Base-by-base conservation (phyloP, 768 basidiomycete species). In the Tylopilus felleus region DNA sequence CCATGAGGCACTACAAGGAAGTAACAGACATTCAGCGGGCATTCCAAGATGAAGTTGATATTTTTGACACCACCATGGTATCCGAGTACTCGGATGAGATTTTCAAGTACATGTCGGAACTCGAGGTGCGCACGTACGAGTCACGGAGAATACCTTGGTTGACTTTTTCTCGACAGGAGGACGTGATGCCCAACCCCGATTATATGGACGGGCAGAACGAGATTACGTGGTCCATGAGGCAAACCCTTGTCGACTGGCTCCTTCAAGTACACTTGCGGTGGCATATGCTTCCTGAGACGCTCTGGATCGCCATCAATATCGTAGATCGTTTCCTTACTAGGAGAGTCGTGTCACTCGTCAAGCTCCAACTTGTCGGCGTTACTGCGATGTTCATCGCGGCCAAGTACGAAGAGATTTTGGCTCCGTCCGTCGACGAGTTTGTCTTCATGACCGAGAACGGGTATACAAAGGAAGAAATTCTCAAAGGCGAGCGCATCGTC, bases 81-180 rank as follows among this genome's bases (percentile, higher is more conserved):
- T 93, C 95, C 17, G 97, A 99, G 71, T 99, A 99, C 66, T 81
- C 93, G n/a, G 93, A 98, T 14, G 96, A 99, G 53, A 98, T 99
- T 69, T 98, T 98, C 67, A 79, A 84, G 59, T 98, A 98, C 72
- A 99, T 99, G 97, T 77, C 77, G 57, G 84, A 91, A 49, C 83
- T 98, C 42, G 95, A 99, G 83, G 93, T 93, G 53, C 38, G 84
- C 71, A 17, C 25, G 19, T 4, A 39, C 22, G 28, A 35, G 43
- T 47, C 23, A 23, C 10, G 0, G 21, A 44, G 42, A 19, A 21
- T 40, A 27, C 14, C 46, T 60, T 69, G 56, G 57, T 39, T 76
- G 50, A 65, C 42, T 17, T 40, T 52, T 44, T 5, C 58, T 6
- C 61, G 2, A 39, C 28, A 95, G 93, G 85, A 88, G 58, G 79